These are phyloP conservation scores for Candida buenavistaensis DNA, from an alignment of 1,139 yeast species.

Conservation along the genomic window DNA sequence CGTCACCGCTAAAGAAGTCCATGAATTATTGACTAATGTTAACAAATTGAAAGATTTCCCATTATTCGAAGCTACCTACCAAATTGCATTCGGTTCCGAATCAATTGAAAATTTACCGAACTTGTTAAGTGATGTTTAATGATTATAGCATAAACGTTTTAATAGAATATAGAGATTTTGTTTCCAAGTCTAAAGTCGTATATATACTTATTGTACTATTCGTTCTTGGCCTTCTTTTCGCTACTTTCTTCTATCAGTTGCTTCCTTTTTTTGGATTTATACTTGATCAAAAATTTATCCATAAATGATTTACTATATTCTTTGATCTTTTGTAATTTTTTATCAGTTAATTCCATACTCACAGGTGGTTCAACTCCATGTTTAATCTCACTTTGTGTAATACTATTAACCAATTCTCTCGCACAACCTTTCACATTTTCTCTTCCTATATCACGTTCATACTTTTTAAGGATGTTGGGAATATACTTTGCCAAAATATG, in stretches of 20 bases:
- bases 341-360: conserved; percentile 50
- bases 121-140: too few relatives aligned
- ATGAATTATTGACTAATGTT: conserved; percentile 40
- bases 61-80: conserved; percentile 50
- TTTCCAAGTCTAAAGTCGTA: background rate
- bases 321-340: conserved; percentile 69
- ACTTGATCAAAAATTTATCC: conserved; percentile 68
- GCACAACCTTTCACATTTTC: conserved; percentile 79
- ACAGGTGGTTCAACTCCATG: conserved; percentile 51
- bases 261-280: conserved; percentile 24
- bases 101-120: conserved; percentile 43
- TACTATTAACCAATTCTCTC: conserved; percentile 64
- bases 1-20: conserved; percentile 49
- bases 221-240: too few relatives aligned
- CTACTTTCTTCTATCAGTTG: background rate
- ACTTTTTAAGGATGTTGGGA: conserved; percentile 74
- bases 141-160: too few relatives aligned
- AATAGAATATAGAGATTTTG: too few relatives aligned
- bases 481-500: conserved; percentile 69
- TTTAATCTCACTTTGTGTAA: conserved; percentile 66
- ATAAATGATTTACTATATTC: conserved; percentile 65
- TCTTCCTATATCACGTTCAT: conserved; percentile 65
- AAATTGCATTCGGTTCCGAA: conserved; percentile 43
- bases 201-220: conserved; percentile 1
- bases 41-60: conserved; percentile 40